phyloP scores from a whole-genome alignment of 2,329 filamentous ascomycete species.

The Phaeoacremonium minimum region DNA sequence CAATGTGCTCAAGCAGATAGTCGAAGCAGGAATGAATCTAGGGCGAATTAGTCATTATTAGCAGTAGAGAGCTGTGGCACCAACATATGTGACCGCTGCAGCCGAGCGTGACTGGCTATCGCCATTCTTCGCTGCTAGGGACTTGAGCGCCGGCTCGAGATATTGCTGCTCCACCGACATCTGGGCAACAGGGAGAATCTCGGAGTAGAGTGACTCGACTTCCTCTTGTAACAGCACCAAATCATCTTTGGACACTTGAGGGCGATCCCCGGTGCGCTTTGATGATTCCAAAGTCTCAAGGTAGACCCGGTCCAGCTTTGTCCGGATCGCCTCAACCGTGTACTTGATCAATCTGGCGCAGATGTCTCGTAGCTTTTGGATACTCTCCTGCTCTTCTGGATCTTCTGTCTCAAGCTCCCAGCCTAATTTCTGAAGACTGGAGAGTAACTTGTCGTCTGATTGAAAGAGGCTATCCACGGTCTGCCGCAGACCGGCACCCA shows the following conservation, averaged over 20 bases:
- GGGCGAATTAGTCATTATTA: conserved; percentile 12
- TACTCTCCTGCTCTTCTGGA: conserved; percentile 44
- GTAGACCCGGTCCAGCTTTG: conserved; percentile 51
- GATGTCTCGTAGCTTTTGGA: conserved; percentile 54
- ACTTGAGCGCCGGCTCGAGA: conserved; percentile 53
- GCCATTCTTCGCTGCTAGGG: conserved; percentile 36
- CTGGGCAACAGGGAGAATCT: conserved; percentile 65
- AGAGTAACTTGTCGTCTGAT: conserved; percentile 62
- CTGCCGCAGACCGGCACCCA: conserved; percentile 39
- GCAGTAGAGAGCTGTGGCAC: conserved; percentile 13
- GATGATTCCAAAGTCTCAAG: conserved; percentile 36
- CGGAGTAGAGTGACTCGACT: conserved; percentile 64
- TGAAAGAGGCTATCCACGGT: conserved; percentile 45
- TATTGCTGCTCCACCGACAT: conserved; percentile 69
- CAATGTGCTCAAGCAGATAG: conserved; percentile 43
- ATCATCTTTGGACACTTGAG: conserved; percentile 28
- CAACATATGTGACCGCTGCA: conserved; percentile 46
- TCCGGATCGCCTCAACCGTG: conserved; percentile 50
- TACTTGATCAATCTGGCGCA: conserved; percentile 56
- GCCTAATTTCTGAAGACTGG: conserved; percentile 62
- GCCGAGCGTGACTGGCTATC: conserved; percentile 38
- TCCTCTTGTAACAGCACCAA: conserved; percentile 55
- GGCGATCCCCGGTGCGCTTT: conserved; percentile 5
- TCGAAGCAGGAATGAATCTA: conserved; percentile 49
- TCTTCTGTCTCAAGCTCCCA: conserved; percentile 52